Percentiles rank a stretch among this genome's conserved stretches.
Conservation (phyloP, 1,139 yeast genomes). For the Candida gigantensis region DNA sequence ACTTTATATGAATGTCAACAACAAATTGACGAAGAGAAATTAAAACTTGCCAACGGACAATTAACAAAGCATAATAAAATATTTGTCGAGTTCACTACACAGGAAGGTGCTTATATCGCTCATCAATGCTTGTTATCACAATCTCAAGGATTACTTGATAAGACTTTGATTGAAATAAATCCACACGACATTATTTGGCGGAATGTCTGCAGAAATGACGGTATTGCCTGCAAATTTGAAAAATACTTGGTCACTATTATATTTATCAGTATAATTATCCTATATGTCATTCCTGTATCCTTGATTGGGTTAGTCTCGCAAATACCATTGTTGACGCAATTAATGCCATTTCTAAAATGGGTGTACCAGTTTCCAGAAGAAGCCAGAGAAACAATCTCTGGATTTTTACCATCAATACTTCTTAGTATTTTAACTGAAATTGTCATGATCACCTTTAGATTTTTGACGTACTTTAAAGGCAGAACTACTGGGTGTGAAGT, state of each 20-base stretch:
- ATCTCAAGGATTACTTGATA: conserved; percentile 42
- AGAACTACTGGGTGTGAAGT: conserved; percentile 55
- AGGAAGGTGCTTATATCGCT: conserved; percentile 52
- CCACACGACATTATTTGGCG: conserved; percentile 64
- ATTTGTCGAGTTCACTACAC: conserved; percentile 53
- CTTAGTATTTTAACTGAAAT: conserved; percentile 58
- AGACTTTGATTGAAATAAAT: conserved; percentile 49
- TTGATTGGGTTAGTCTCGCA: conserved; percentile 68
- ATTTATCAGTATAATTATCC: conserved; percentile 48
- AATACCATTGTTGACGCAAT: conserved; percentile 55
- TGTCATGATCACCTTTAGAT: conserved; percentile 53
- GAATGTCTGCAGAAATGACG: conserved; percentile 43
- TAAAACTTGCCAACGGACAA: conserved; percentile 18
- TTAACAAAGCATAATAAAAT: conserved; percentile 38
- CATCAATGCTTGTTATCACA: conserved; percentile 54
- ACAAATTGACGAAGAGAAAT: conserved; percentile 25
- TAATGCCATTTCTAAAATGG: conserved; percentile 57
- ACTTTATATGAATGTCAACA: conserved; percentile 21
- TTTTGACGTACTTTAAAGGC: conserved; percentile 51
- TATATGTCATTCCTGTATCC: conserved; percentile 75
- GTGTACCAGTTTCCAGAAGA: conserved; percentile 54
- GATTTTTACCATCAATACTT: conserved; percentile 61
- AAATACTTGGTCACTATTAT: conserved; percentile 43
- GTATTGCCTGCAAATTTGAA: conserved; percentile 33
- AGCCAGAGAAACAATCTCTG: conserved; percentile 52